These are phyloP conservation scores for Yamadazyma takamatsuzukensis DNA, from an alignment of 805 yeast species.

Conservation along the genomic window DNA sequence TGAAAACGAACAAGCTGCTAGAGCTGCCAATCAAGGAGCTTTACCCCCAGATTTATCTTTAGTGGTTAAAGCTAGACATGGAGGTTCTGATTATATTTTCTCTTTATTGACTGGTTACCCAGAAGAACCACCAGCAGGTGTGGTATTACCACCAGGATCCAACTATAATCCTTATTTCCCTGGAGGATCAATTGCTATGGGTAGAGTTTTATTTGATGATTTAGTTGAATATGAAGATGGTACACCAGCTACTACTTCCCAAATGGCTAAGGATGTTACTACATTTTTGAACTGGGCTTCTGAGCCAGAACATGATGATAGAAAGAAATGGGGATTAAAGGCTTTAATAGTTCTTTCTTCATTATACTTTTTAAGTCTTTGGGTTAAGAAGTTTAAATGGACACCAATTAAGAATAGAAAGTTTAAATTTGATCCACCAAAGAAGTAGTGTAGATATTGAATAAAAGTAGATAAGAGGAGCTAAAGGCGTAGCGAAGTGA, in stretches of 20 bases:
- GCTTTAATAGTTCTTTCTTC: conserved; percentile 78
- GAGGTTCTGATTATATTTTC: conserved; percentile 94
- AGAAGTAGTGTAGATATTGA: too few species aligned
- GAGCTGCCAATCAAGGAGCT: conserved; percentile 99
- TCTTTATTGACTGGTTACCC: conserved; percentile 97
- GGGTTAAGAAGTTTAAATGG: conserved; percentile 99
- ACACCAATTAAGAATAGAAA: conserved; percentile 92
- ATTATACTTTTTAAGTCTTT: conserved; percentile 75
- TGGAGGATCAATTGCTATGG: conserved; percentile 99
- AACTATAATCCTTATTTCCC: conserved; percentile 99
- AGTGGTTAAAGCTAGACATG: conserved; percentile 98
- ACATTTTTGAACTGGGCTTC: conserved; percentile 97
- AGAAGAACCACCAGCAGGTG: conserved; percentile 98
- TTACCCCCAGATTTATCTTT: conserved; percentile 96
- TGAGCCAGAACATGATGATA: conserved; percentile 97
- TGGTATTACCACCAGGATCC: conserved; percentile 83
- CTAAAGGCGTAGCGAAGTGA: too few species aligned
- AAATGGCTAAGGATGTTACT: conserved; percentile 98
- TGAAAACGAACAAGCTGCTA: conserved; percentile 97
- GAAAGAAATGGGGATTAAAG: conserved; percentile 95
- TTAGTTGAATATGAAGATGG: conserved; percentile 99
- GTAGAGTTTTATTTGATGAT: conserved; percentile 94
- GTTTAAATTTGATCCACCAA: conserved; percentile 90
- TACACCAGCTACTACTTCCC: conserved; percentile 96
- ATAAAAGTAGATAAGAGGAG: too few species aligned